Evolutionary conservation across 116 monocot species (phyloP).

Genomic region (Posidonia oceanica): DNA sequence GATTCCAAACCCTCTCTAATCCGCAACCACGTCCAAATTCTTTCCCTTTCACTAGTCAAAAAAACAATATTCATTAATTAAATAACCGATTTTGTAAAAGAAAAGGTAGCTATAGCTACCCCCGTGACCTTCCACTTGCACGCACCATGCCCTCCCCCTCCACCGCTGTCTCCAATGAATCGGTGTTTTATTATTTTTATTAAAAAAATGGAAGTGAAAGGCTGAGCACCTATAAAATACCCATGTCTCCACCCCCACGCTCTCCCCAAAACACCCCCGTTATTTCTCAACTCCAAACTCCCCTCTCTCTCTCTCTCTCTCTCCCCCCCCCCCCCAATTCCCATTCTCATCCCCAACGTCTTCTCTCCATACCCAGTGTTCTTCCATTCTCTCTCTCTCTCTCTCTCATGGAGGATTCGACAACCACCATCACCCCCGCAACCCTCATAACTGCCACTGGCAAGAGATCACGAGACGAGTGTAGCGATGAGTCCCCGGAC

Average conservation of each 20-base stretch:
- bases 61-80: no score
- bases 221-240: no score
- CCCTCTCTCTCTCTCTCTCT: background rate
- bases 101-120: background rate
- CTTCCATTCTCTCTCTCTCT: background rate
- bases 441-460: background rate
- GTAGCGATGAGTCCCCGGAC: background rate
- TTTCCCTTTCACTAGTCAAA: background rate
- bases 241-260: background rate
- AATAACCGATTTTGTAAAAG: no score
- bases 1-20: constrained; percentile 7
- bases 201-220: no score
- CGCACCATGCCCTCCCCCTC: no score
- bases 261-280: background rate
- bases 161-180: no score
- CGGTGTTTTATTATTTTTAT: no score
- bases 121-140: background rate
- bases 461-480: background rate
- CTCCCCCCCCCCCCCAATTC: no score
- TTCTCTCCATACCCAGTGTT: no score
- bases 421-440: no score
- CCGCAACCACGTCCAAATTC: constrained; percentile 2
- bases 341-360: no score
- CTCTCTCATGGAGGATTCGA: no score
- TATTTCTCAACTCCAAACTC: background rate